These are phyloP conservation scores for Lactifluus echinatus DNA, from an alignment of 768 basidiomycete species.

Conservation along the genomic window DNA sequence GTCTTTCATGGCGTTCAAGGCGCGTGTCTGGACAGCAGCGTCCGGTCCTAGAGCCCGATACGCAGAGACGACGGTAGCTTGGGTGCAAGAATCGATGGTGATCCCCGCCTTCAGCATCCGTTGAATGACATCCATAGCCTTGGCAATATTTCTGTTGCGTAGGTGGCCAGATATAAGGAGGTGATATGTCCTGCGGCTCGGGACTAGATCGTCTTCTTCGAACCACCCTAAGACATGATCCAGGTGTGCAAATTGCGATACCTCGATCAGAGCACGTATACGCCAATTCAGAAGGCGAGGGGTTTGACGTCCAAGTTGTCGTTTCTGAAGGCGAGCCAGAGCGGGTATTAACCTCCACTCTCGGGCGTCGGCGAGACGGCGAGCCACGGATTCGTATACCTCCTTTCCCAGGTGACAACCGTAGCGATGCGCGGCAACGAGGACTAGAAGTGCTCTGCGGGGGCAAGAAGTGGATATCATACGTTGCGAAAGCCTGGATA, in stretches of 20 bases:
- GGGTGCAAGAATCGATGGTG: constrained; percentile 46
- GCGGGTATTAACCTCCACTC: constrained; percentile 45
- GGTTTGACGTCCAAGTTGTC: constrained; percentile 42
- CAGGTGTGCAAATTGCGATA: constrained; percentile 35
- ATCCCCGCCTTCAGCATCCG: constrained; percentile 51
- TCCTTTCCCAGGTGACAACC: constrained; percentile 44
- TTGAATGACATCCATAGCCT: constrained; percentile 44
- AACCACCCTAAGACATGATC: constrained; percentile 44
- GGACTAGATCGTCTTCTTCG: constrained; percentile 34
- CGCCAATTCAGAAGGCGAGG: constrained; percentile 64
- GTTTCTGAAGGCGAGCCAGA: constrained; percentile 40
- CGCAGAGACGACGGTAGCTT: constrained; percentile 46
- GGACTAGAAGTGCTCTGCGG: constrained; percentile 34
- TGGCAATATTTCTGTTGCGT: constrained; percentile 54
- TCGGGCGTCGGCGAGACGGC: constrained; percentile 37
- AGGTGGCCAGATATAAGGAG: constrained; percentile 58
- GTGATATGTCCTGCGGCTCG: constrained; percentile 59
- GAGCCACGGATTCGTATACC: constrained; percentile 49
- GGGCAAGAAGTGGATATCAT: constrained; percentile 23
- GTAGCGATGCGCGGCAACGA: constrained; percentile 40
- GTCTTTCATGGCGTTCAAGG: constrained; percentile 38
- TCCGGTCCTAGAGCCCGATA: constrained; percentile 57
- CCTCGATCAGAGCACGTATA: constrained; percentile 50
- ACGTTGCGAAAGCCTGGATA: constrained; percentile 7
- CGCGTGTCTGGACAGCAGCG: constrained; percentile 41